Percentiles rank a stretch among this genome's conserved stretches.
Evolutionary conservation across 352 stramenopile genomes (phyloP).

Genomic region (Phytophthora quininea): DNA sequence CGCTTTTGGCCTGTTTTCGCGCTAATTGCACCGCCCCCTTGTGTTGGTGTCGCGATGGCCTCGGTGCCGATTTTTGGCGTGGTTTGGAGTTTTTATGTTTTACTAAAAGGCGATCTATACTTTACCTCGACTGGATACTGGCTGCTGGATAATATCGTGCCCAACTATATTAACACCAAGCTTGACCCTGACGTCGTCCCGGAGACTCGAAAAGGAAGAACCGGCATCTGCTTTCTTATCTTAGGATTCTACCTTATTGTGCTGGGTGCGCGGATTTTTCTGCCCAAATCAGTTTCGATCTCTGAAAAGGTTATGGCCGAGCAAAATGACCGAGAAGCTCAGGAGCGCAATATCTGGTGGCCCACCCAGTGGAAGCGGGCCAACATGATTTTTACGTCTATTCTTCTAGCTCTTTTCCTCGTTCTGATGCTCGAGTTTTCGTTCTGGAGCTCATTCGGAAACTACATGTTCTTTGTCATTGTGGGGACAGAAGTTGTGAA

Average conservation of each 20-base stretch:
- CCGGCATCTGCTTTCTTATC: constrained; percentile 93
- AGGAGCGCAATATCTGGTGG: constrained; percentile 84
- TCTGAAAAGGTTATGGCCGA: constrained; percentile 91
- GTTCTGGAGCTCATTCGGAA: constrained; percentile 94
- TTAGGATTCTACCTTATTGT: constrained; percentile 91
- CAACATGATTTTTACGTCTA: constrained; percentile 95
- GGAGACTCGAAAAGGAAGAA: constrained; percentile 82
- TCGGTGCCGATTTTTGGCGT: constrained; percentile 86
- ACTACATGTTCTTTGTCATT: constrained; percentile 97
- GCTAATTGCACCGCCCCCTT: constrained; percentile 90
- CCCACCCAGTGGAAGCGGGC: constrained; percentile 94
- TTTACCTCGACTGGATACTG: constrained; percentile 62
- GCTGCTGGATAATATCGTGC: constrained; percentile 77
- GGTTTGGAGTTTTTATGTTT: constrained; percentile 65
- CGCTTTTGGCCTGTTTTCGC: constrained; percentile 93
- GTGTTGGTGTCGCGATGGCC: constrained; percentile 89
- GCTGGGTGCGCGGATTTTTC: constrained; percentile 88
- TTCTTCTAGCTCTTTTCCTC: constrained; percentile 93
- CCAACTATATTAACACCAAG: constrained; percentile 88
- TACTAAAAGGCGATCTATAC: constrained; percentile 70
- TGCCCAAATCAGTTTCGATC: constrained; percentile 91
- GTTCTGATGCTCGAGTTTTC: constrained; percentile 96
- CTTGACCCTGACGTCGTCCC: constrained; percentile 78
- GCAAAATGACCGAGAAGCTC: constrained; percentile 68
- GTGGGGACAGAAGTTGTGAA: constrained; percentile 93